Evolutionary conservation across 1,284 basidiomycete genomes (phyloP).

Genomic region (Stygiomarasmius scandens): DNA sequence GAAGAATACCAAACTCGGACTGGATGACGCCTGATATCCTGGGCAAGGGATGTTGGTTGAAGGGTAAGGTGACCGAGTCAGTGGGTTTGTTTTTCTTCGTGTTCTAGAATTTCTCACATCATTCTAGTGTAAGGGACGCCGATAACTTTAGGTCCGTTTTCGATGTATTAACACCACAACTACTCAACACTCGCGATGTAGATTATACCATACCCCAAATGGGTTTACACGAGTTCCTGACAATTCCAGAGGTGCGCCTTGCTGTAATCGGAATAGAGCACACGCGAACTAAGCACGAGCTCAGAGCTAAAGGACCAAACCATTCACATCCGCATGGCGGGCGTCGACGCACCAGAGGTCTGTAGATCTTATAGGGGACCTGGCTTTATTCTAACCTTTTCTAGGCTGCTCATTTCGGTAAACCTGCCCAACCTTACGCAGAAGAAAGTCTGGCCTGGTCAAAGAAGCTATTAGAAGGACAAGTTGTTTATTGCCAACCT

Average conservation of each 20-base stretch:
- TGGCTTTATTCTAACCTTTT: constrained; percentile 11
- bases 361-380: background rate
- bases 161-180: background rate
- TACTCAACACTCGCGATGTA: background rate
- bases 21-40: constrained; percentile 66
- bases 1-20: constrained; percentile 61
- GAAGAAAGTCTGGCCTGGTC: constrained; percentile 78
- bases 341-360: constrained; percentile 88
- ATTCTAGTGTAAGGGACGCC: constrained; percentile 75
- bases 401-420: constrained; percentile 79
- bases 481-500: constrained; percentile 68
- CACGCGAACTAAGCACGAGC: background rate
- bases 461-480: constrained; percentile 54
- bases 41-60: constrained; percentile 62
- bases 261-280: constrained; percentile 2
- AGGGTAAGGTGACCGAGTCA: constrained; percentile 75
- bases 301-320: constrained; percentile 77
- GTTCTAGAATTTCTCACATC: constrained; percentile 5
- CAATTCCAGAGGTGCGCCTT: constrained; percentile 55
- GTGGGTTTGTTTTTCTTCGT: constrained; percentile 19
- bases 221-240: constrained; percentile 66
- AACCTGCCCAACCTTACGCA: constrained; percentile 71
- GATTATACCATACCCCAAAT: constrained; percentile 80
- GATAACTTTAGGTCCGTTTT: constrained; percentile 65
- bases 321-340: constrained; percentile 83